Conservation (phyloP, 2,329 filamentous ascomycete species). For the Alternaria solani region DNA sequence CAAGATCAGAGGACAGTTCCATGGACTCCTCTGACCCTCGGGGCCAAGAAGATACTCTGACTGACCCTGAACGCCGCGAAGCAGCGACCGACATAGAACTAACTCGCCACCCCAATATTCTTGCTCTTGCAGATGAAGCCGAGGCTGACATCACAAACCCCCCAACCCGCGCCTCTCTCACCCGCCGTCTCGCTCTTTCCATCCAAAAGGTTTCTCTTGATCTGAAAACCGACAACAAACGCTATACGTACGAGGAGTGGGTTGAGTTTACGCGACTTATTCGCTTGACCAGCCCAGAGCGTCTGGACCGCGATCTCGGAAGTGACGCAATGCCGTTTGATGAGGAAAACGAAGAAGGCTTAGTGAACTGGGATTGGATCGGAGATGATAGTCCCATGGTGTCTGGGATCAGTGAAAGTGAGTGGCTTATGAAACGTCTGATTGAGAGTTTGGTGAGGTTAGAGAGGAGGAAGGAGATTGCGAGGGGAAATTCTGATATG, state of each 20-base stretch:
- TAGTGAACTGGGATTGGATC: constrained; percentile 77
- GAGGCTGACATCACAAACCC: constrained; percentile 10
- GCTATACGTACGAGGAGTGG: constrained; percentile 86
- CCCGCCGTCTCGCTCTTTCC: constrained; percentile 69
- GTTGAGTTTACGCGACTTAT: constrained; percentile 82
- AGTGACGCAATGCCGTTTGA: constrained; percentile 46
- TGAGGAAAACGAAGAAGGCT: constrained; percentile 66
- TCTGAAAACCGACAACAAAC: constrained; percentile 65
- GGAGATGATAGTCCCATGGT: constrained; percentile 73
- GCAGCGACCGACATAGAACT: constrained; percentile 18
- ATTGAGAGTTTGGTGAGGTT: constrained; percentile 67
- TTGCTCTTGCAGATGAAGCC: constrained; percentile 21
- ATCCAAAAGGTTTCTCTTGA: constrained; percentile 74
- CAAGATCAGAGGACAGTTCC: constrained; percentile 36
- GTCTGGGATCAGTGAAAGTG: constrained; percentile 67
- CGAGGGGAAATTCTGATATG: background rate
- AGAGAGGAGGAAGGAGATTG: constrained; percentile 35
- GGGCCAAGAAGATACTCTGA: constrained; percentile 16
- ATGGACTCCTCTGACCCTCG: constrained; percentile 17
- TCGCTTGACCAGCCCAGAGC: constrained; percentile 56
- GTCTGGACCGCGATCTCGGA: constrained; percentile 21
- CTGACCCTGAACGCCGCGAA: constrained; percentile 6
- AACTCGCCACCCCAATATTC: constrained; percentile 16
- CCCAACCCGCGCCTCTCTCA: constrained; percentile 62
- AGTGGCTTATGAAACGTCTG: constrained; percentile 72